phyloP scores from a whole-genome alignment of 2,329 filamentous ascomycete genomes.

The Fusarium vanettenii region DNA sequence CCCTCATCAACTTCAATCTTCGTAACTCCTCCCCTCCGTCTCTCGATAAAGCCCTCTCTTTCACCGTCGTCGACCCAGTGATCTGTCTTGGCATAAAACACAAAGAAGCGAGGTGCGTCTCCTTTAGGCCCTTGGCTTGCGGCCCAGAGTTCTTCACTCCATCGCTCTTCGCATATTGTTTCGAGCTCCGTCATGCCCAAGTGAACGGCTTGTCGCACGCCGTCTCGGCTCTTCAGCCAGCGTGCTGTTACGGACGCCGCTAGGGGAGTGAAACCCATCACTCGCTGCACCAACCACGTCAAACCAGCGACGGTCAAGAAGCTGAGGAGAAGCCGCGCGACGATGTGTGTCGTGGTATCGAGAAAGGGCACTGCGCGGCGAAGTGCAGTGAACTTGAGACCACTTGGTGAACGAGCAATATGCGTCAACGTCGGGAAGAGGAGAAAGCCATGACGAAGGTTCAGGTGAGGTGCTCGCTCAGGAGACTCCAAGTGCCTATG shows the following conservation, averaged over 20 bases:
- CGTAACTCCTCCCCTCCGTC: conserved; percentile 55
- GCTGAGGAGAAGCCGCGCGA: conserved; percentile 56
- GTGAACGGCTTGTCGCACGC: conserved; percentile 69
- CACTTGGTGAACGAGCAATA: conserved; percentile 72
- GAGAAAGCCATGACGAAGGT: conserved; percentile 67
- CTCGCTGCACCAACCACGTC: conserved; percentile 54
- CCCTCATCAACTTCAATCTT: conserved; percentile 66
- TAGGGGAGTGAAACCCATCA: conserved; percentile 61
- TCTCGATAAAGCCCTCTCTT: conserved; percentile 67
- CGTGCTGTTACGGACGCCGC: conserved; percentile 62
- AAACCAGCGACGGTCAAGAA: conserved; percentile 55
- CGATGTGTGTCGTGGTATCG: conserved; percentile 52
- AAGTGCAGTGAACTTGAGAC: conserved; percentile 55
- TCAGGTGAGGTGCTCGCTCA: conserved; percentile 50
- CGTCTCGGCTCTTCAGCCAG: conserved; percentile 68
- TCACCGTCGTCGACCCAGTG: conserved; percentile 70
- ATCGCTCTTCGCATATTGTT: conserved; percentile 68
- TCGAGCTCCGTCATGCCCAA: conserved; percentile 70
- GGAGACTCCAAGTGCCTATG: conserved; percentile 62
- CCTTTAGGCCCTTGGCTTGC: conserved; percentile 32
- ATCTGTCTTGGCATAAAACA: conserved; percentile 70
- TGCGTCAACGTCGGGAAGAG: conserved; percentile 82
- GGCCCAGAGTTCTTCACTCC: conserved; percentile 71
- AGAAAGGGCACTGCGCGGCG: conserved; percentile 57
- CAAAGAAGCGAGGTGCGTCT: conserved; percentile 62